These are phyloP conservation scores for Dryadomyces quercus-mongolicae DNA, from an alignment of 2,329 filamentous ascomycete genomes.

Conservation along the genomic window DNA sequence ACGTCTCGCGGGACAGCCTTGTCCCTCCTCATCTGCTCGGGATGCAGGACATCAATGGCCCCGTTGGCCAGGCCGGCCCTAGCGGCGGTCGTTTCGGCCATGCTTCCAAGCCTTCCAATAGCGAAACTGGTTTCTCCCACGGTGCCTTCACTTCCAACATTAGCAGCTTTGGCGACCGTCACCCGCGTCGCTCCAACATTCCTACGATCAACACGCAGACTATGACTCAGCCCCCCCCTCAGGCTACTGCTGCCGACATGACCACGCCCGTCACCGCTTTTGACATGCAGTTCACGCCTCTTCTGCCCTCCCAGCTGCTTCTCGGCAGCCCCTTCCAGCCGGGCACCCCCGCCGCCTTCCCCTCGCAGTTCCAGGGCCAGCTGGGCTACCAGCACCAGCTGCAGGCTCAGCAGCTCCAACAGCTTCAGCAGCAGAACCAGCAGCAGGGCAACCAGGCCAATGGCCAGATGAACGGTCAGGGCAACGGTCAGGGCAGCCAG, in stretches of 20 bases:
- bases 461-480: constrained; percentile 35
- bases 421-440: constrained; percentile 16
- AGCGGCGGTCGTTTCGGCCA: constrained; percentile 55
- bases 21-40: constrained; percentile 77
- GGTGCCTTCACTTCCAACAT: constrained; percentile 84
- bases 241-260: constrained; percentile 48
- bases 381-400: constrained; percentile 51
- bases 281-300: constrained; percentile 97
- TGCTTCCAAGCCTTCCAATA: constrained; percentile 68
- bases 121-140: constrained; percentile 85
- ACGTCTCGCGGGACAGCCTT: constrained; percentile 68
- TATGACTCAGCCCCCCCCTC: constrained; percentile 30
- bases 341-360: constrained; percentile 80
- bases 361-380: constrained; percentile 77
- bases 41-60: constrained; percentile 78
- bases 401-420: constrained; percentile 27
- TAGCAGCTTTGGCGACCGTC: constrained; percentile 74
- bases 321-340: constrained; percentile 96
- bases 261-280: constrained; percentile 77
- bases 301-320: constrained; percentile 86
- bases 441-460: constrained; percentile 40
- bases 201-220: constrained; percentile 83
- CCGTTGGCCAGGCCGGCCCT: constrained; percentile 41
- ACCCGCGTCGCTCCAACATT: constrained; percentile 74
- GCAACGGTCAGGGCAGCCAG: constrained; percentile 24